A percentile compares a stretch with the other conserved stretches of the same genome.
Conservation (phyloP, 495 filamentous ascomycete species). For the Pyronema domesticum region DNA sequence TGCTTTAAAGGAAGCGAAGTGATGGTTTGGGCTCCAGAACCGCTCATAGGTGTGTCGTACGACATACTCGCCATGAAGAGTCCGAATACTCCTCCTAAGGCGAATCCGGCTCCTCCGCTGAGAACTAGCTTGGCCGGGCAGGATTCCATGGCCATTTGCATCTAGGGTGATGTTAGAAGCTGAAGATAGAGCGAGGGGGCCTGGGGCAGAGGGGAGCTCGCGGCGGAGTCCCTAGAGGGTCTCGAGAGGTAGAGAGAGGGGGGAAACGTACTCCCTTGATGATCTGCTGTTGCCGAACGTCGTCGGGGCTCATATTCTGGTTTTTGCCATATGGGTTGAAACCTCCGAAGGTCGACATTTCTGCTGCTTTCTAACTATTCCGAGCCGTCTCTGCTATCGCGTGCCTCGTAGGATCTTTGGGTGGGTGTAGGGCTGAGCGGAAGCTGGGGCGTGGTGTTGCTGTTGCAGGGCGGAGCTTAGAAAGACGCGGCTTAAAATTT, state of each 20-base stretch:
- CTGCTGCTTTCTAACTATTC: conserved; percentile 9
- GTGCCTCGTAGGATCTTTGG: neutral
- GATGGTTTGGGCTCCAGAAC: conserved; percentile 35
- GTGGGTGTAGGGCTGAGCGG: conserved; percentile 7
- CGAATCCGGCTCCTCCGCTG: conserved; percentile 74
- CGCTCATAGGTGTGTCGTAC: conserved; percentile 56
- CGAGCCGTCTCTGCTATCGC: neutral
- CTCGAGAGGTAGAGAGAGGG: no score
- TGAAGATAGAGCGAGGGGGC: no score
- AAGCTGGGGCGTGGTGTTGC: neutral
- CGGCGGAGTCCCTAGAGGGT: no score
- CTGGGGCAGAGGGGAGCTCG: no score
- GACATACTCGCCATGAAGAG: conserved; percentile 93
- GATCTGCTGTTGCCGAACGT: conserved; percentile 22
- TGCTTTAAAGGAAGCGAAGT: conserved; percentile 57
- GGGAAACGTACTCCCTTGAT: conserved; percentile 13
- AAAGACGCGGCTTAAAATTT: conserved; percentile 13
- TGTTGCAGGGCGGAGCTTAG: neutral
- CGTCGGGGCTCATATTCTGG: conserved; percentile 13
- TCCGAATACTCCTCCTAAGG: conserved; percentile 77
- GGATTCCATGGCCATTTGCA: conserved; percentile 71
- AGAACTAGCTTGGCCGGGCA: conserved; percentile 71
- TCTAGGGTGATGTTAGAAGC: conserved; percentile 36
- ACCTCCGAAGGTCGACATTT: conserved; percentile 15
- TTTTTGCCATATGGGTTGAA: conserved; percentile 15